A percentile compares a stretch with the other conserved stretches of the same genome.
phyloP scores from a whole-genome alignment of 495 filamentous ascomycete genomes.

The Letharia lupina region DNA sequence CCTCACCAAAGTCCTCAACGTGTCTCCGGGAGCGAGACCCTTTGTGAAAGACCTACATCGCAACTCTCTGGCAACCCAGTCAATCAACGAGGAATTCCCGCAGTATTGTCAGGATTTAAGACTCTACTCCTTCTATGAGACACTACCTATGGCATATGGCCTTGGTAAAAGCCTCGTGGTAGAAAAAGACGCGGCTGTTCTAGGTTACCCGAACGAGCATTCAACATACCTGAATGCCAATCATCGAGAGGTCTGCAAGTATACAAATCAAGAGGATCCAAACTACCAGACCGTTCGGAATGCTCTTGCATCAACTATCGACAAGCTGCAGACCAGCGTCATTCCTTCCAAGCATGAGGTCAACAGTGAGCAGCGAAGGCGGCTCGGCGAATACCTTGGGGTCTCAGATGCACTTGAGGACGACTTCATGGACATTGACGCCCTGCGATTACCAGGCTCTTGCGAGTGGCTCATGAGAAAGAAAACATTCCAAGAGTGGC shows the following conservation, averaged over 20 bases:
- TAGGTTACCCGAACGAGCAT: conserved; percentile 38
- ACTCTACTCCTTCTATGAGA: conserved; percentile 37
- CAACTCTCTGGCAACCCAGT: conserved; percentile 26
- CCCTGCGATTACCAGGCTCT: conserved; percentile 29
- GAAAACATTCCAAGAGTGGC: conserved; percentile 28
- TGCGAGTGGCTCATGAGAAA: conserved; percentile 29
- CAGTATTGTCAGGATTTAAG: conserved; percentile 21
- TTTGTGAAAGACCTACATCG: conserved; percentile 26
- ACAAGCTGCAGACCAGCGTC: not conserved
- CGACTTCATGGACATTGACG: conserved; percentile 31
- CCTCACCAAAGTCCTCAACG: conserved; percentile 33
- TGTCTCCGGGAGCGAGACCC: conserved; percentile 16
- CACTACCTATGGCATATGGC: conserved; percentile 25
- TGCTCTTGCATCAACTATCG: conserved; percentile 26
- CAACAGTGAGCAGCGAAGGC: conserved; percentile 6
- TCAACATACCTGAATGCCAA: conserved; percentile 36
- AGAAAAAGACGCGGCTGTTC: conserved; percentile 36
- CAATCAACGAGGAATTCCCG: conserved; percentile 32
- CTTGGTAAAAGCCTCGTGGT: conserved; percentile 29
- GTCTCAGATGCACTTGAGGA: conserved; percentile 28
- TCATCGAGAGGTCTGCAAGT: conserved; percentile 43
- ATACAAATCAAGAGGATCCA: conserved; percentile 30
- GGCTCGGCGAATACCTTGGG: conserved; percentile 23
- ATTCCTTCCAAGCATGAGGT: not conserved
- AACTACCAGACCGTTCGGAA: conserved; percentile 37